Conservation (phyloP, 2,329 filamentous ascomycete species). For the Pseudocercospora fijiensis region DNA sequence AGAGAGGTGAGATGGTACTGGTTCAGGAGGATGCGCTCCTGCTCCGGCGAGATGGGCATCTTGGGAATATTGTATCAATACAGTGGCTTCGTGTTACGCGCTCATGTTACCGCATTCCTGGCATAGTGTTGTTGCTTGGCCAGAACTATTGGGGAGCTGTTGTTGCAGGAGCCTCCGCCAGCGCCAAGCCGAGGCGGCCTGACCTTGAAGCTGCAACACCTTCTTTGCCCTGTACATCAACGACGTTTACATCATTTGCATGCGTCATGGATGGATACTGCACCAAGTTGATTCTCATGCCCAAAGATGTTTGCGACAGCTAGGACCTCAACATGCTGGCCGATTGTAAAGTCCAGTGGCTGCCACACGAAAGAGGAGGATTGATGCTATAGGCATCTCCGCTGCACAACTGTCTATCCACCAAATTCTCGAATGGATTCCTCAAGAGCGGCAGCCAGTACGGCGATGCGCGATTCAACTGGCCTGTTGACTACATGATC, state of each 20-base stretch:
- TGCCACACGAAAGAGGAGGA: no score
- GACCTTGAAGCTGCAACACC: background rate
- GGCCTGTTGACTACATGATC: constrained; percentile 11
- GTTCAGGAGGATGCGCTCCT: constrained; percentile 74
- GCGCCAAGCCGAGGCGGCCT: background rate
- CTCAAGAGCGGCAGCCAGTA: constrained; percentile 45
- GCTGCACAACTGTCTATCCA: constrained; percentile 16
- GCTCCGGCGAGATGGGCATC: constrained; percentile 60
- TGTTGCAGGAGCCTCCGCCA: background rate
- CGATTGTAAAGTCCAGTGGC: no score
- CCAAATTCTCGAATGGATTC: constrained; percentile 41
- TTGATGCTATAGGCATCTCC: no score
- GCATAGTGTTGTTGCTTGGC: background rate
- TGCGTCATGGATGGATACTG: no score
- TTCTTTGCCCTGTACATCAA: no score
- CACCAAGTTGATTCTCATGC: no score
- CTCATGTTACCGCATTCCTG: background rate
- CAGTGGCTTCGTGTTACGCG: background rate
- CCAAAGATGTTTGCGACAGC: no score
- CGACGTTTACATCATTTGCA: no score
- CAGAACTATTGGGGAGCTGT: no score
- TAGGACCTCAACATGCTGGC: no score
- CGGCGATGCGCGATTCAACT: constrained; percentile 41
- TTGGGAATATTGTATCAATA: background rate
- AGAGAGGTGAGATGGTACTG: constrained; percentile 83